Percentiles rank a stretch among this genome's conserved stretches.
These are phyloP conservation scores for Plenodomus biglobosus DNA, from an alignment of 2,329 filamentous ascomycete species.

Conservation along the genomic window DNA sequence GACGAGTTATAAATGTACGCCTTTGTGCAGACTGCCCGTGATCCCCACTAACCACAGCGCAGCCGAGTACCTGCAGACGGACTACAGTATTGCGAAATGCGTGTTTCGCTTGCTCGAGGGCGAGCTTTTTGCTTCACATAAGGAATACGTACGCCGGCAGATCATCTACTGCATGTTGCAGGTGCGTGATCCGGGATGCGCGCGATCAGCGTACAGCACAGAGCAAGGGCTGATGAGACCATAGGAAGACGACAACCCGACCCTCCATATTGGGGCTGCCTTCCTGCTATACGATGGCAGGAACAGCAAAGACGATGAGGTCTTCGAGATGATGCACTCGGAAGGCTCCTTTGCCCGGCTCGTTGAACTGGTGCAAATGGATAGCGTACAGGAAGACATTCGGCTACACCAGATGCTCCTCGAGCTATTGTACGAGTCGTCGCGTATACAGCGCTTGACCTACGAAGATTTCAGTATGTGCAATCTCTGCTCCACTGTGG, in stretches of 20 bases:
- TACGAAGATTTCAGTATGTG: conserved; percentile 72
- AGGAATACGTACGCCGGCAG: conserved; percentile 86
- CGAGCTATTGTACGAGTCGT: conserved; percentile 95
- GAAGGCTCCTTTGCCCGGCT: conserved; percentile 83
- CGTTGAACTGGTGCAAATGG: conserved; percentile 74
- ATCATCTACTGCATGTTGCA: conserved; percentile 86
- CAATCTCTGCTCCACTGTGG: not conserved
- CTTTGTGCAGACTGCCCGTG: not conserved
- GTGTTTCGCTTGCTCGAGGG: conserved; percentile 77
- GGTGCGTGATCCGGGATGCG: conserved; percentile 44
- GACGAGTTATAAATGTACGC: conserved; percentile 66
- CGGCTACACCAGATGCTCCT: conserved; percentile 78
- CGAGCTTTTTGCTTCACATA: conserved; percentile 70
- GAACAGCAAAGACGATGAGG: conserved; percentile 70
- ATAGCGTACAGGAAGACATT: conserved; percentile 63
- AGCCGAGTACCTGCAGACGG: conserved; percentile 72
- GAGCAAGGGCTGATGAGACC: conserved; percentile 15
- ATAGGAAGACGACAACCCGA: conserved; percentile 81
- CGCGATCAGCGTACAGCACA: not conserved
- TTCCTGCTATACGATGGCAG: conserved; percentile 87
- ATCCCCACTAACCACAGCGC: conserved; percentile 26
- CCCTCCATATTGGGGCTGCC: conserved; percentile 79
- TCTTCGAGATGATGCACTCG: conserved; percentile 83
- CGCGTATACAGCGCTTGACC: conserved; percentile 80
- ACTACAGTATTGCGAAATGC: conserved; percentile 79